A percentile compares a stretch with the other conserved stretches of the same genome.
These are phyloP conservation scores for Penicillium thymicola DNA, from an alignment of 2,329 filamentous ascomycete genomes.

Conservation along the genomic window DNA sequence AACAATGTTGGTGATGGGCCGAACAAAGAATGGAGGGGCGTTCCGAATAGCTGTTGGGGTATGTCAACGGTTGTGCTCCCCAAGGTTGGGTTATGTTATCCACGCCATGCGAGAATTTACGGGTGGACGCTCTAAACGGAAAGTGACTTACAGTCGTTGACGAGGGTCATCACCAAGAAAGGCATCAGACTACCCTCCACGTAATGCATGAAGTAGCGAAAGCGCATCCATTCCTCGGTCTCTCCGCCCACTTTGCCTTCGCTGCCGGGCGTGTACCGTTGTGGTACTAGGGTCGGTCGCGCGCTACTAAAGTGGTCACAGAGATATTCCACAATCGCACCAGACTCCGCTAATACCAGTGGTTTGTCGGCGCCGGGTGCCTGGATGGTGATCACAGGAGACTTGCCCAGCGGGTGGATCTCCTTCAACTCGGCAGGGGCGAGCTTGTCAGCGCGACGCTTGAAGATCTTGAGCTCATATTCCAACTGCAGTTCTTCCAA, in stretches of 20 bases:
- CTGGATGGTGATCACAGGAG: conserved; percentile 70
- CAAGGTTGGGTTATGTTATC: not conserved
- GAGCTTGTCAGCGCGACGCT: conserved; percentile 61
- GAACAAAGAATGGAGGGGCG: conserved; percentile 63
- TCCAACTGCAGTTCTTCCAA: conserved; percentile 76
- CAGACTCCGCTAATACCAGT: conserved; percentile 75
- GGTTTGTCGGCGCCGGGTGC: conserved; percentile 44
- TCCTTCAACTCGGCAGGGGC: conserved; percentile 74
- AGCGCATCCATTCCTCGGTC: conserved; percentile 59
- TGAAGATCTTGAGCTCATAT: conserved; percentile 78
- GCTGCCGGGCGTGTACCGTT: conserved; percentile 49
- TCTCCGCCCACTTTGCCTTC: conserved; percentile 57
- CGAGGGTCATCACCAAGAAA: conserved; percentile 60
- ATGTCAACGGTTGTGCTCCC: not conserved
- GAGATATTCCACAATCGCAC: conserved; percentile 76
- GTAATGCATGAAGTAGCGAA: conserved; percentile 75
- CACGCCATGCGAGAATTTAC: not conserved
- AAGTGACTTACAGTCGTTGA: conserved; percentile 54
- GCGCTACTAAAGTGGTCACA: conserved; percentile 60
- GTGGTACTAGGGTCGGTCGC: conserved; percentile 46
- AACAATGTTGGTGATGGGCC: conserved; percentile 58
- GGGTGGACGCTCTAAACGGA: not conserved
- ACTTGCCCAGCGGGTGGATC: conserved; percentile 82
- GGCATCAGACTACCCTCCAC: conserved; percentile 81
- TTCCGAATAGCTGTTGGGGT: conserved; percentile 18